Percentiles rank a stretch among this genome's conserved stretches.
These are phyloP conservation scores for Lachancea thermotolerans DNA, from an alignment of 805 yeast species.

Conservation along the genomic window DNA sequence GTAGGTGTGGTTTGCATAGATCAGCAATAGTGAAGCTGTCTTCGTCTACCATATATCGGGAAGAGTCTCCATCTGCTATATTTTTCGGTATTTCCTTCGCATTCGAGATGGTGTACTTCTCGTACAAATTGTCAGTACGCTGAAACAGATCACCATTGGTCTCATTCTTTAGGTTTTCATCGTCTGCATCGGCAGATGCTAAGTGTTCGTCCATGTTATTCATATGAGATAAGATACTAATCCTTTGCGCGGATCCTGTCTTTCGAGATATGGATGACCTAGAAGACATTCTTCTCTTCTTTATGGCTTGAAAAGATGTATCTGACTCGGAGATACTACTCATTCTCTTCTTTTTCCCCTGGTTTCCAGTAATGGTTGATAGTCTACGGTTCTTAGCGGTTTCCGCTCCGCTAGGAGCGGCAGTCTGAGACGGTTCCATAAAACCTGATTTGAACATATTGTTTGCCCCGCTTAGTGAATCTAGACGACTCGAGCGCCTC, in stretches of 20 bases:
- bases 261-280: slow-evolving; percentile 22
- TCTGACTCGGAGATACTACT: slow-evolving; percentile 23
- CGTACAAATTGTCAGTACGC: slow-evolving; percentile 23
- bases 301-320: slow-evolving; percentile 24
- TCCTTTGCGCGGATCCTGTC: slow-evolving; percentile 28
- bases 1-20: slow-evolving; percentile 58
- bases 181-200: slow-evolving; percentile 13
- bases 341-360: slow-evolving; percentile 15
- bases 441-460: slow-evolving; percentile 28
- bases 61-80: slow-evolving; percentile 35
- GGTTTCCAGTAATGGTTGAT: slow-evolving; percentile 19
- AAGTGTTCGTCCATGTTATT: slow-evolving; percentile 17
- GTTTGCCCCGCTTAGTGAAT: slow-evolving; percentile 31
- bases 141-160: slow-evolving; percentile 15
- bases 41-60: slow-evolving; percentile 44
- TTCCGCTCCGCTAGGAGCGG: slow-evolving; percentile 1
- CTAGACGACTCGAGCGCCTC: slow-evolving; percentile 34
- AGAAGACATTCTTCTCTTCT: slow-evolving; percentile 25
- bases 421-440: slow-evolving; percentile 7
- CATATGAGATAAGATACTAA: slow-evolving; percentile 28
- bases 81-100: slow-evolving; percentile 34
- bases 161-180: slow-evolving; percentile 12
- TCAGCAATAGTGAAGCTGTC: slow-evolving; percentile 58
- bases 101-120: slow-evolving; percentile 31
- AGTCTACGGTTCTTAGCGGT: slow-evolving; percentile 16